Evolutionary conservation across 768 basidiomycete species (phyloP).

Genomic region (Rhodosporidiobolus odoratus): DNA sequence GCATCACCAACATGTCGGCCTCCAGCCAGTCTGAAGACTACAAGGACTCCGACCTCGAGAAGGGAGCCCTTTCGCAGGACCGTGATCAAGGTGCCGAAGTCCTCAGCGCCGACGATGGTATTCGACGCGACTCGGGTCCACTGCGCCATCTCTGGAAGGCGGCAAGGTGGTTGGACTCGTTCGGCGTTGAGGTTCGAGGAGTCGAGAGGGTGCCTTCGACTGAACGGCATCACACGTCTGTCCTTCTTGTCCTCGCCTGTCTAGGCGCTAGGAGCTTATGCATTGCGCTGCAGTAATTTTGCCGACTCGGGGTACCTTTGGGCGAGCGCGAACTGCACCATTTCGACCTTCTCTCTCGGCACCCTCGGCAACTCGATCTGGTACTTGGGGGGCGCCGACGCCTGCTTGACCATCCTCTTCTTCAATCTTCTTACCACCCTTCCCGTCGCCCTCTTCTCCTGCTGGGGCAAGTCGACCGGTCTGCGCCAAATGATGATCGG

Average conservation of each 20-base stretch:
- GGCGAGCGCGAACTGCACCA: slow-evolving; percentile 38
- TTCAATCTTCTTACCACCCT: slow-evolving; percentile 48
- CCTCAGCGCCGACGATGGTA: background rate
- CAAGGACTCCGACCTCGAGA: slow-evolving; percentile 6
- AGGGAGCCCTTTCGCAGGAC: background rate
- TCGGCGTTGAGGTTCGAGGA: slow-evolving; percentile 43
- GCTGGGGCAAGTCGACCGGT: slow-evolving; percentile 49
- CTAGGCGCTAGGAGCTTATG: too few relatives aligned
- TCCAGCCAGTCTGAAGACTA: background rate
- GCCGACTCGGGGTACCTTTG: slow-evolving; percentile 41
- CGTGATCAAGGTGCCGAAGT: background rate
- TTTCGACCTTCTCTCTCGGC: slow-evolving; percentile 49
- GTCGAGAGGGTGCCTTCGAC: slow-evolving; percentile 47
- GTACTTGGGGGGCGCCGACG: slow-evolving; percentile 48
- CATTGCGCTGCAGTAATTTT: slow-evolving; percentile 1
- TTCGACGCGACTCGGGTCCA: background rate
- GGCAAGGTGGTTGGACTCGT: slow-evolving; percentile 40
- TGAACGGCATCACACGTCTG: slow-evolving; percentile 37
- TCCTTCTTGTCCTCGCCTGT: background rate
- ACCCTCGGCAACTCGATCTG: slow-evolving; percentile 46
- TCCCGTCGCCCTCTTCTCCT: slow-evolving; percentile 47
- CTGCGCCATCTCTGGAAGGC: slow-evolving; percentile 38
- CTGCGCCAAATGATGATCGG: slow-evolving; percentile 52
- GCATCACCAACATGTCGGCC: slow-evolving; percentile 6
- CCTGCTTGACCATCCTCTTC: slow-evolving; percentile 50